phyloP scores from a whole-genome alignment of 352 stramenopile genomes.

The Phytophthora fragariae region DNA sequence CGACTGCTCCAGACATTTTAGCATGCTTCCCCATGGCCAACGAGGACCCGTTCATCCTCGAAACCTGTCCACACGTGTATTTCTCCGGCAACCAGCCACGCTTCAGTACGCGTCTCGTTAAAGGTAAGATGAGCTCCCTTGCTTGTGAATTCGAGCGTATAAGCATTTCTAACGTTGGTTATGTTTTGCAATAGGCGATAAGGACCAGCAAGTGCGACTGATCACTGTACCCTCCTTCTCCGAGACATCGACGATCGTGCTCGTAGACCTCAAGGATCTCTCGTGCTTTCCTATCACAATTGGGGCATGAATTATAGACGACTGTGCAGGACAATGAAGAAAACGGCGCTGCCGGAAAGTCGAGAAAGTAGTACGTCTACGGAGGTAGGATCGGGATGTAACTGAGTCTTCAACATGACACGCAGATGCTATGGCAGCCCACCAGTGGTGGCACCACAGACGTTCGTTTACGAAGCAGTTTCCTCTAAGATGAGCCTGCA shows the following conservation, averaged over 20 bases:
- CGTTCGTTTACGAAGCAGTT: neutral
- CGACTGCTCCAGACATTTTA: conserved; percentile 93
- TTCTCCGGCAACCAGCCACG: conserved; percentile 92
- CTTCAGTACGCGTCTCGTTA: conserved; percentile 85
- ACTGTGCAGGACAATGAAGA: neutral
- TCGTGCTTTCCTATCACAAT: conserved; percentile 75
- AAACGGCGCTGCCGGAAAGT: neutral
- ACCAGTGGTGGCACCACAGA: neutral
- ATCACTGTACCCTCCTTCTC: conserved; percentile 93
- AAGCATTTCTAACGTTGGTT: conserved; percentile 12
- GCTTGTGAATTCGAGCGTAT: neutral
- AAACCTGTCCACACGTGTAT: conserved; percentile 89
- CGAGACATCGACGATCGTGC: conserved; percentile 88
- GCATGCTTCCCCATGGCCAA: conserved; percentile 92
- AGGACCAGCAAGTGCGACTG: conserved; percentile 69
- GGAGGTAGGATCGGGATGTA: neutral
- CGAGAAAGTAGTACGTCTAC: neutral
- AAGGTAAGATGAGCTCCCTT: conserved; percentile 35
- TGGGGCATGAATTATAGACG: conserved; percentile 25
- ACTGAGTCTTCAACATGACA: conserved; percentile 4
- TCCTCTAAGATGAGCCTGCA: neutral
- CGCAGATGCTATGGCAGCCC: neutral
- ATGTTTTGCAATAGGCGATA: conserved; percentile 36
- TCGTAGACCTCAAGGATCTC: conserved; percentile 91
- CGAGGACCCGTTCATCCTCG: conserved; percentile 93